Base-by-base conservation (phyloP, 495 filamentous ascomycete genomes). In the Trichoderma gamsii region DNA sequence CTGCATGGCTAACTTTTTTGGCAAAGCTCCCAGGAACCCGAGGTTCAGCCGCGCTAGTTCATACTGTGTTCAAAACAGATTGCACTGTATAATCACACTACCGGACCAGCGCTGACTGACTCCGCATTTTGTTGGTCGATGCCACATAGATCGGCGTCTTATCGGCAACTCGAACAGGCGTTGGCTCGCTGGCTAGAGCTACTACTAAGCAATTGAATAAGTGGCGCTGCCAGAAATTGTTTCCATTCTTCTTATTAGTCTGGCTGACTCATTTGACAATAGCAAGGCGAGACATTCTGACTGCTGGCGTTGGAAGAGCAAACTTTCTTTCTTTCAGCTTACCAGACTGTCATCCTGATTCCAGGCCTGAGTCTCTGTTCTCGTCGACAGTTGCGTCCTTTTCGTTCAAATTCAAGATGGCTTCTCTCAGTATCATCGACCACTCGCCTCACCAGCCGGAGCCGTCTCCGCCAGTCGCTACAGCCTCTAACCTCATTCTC, bases 401-500 rank as follows among this genome's bases (percentile, higher is more conserved):
- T 64, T 38, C 15, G 5, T 18, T 38, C 2, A 35, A 1, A 4
- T 44, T 41, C 72, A 75, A 67, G 67, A 87, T 86, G 82, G 70
- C 77, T 66, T 76, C 74, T 68, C 75, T 79, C 72, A 84, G 82
- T 74, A 76, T 95, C 66, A 86, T 95, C 72, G 93, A 96, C 79
- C 87, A 93, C 77, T 97, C 93, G 52, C 90, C 91, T 74, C 89
- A 90, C 77, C 88, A 93, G 75, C 89, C 90, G 71, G 85, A 87
- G 69, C 86, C 85, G 66, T 86, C 85, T 21, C 79, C 88, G 63
- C 85, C 86, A 65, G 79, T 97, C 38, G 75, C 86, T 23, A 92
- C 83, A 63, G 94, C 94, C 32, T 89, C 88, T 43, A 98, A 98
- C 80, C 86, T 99, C 35, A 86, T 99, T 67, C 81, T 99, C 68